Conservation (phyloP, 2,329 filamentous ascomycete genomes). For the Chaetomiaceae sp. region DNA sequence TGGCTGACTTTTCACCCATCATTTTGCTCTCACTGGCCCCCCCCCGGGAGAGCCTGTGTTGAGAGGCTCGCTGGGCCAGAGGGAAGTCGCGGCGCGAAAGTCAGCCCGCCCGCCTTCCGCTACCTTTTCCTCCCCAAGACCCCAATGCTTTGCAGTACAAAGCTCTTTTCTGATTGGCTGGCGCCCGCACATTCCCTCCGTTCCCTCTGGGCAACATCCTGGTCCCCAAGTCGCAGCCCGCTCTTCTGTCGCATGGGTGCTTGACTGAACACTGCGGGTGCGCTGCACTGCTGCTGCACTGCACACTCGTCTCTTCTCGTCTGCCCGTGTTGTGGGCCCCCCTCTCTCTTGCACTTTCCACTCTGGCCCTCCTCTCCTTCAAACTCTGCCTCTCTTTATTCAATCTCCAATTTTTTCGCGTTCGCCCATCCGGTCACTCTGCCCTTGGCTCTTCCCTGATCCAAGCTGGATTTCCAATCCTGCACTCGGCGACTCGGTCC, state of each 20-base stretch:
- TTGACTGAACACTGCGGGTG: constrained; percentile 19
- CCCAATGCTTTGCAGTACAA: constrained; percentile 7
- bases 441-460: not conserved
- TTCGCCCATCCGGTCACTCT: constrained; percentile 22
- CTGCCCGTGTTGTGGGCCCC: constrained; percentile 27
- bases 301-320: constrained; percentile 12
- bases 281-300: constrained; percentile 9
- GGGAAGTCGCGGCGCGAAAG: constrained; percentile 5
- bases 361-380: constrained; percentile 25
- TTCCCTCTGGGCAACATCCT: constrained; percentile 16
- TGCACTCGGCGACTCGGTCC: constrained; percentile 21
- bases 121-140: not conserved
- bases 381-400: constrained; percentile 29
- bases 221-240: constrained; percentile 20
- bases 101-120: not conserved
- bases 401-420: constrained; percentile 23
- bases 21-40: not conserved
- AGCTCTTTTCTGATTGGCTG: constrained; percentile 21
- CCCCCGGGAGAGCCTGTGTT: too few relatives aligned
- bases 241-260: constrained; percentile 12
- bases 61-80: not conserved
- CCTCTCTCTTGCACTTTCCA: constrained; percentile 25
- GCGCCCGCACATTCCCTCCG: constrained; percentile 17
- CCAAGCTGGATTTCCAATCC: constrained; percentile 14
- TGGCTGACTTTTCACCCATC: not conserved